A percentile compares a stretch with the other conserved stretches of the same genome.
These are phyloP conservation scores for Quercus robur DNA, from an alignment of 306 rosid genomes.

Conservation along the genomic window DNA sequence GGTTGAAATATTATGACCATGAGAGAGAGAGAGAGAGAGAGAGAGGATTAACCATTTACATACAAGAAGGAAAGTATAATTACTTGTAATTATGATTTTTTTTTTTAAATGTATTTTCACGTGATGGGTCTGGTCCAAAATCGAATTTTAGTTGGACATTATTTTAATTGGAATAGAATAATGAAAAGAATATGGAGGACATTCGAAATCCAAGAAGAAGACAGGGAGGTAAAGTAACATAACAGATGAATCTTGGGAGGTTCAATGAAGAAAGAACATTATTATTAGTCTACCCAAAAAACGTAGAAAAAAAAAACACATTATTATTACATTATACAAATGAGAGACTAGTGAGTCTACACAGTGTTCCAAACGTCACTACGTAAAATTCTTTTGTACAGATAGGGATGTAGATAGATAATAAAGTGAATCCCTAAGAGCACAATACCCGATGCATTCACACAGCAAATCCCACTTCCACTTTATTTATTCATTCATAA, in stretches of 20 bases:
- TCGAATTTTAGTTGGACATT: constrained; percentile 30
- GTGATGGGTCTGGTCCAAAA: constrained; percentile 61
- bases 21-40: constrained; percentile 6
- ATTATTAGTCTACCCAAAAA: background rate
- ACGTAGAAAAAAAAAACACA: no score
- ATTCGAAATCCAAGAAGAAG: constrained; percentile 59
- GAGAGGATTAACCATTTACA: background rate
- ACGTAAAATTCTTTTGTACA: constrained; percentile 46
- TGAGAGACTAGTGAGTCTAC: background rate
- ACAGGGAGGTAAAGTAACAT: constrained; percentile 41
- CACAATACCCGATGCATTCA: constrained; percentile 49
- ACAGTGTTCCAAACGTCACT: background rate
- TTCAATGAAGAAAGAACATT: constrained; percentile 36
- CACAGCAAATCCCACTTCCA: constrained; percentile 65
- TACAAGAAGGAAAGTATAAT: background rate
- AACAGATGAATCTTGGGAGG: constrained; percentile 59
- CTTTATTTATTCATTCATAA: constrained; percentile 1
- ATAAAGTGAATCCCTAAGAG: constrained; percentile 81
- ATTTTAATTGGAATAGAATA: constrained; percentile 33
- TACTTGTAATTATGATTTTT: background rate
- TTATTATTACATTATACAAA: no score
- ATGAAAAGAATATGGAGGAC: constrained; percentile 39
- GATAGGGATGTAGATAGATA: constrained; percentile 26
- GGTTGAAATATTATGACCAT: constrained; percentile 33
- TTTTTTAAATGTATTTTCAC: constrained; percentile 37